Base-by-base conservation (phyloP, 1,139 yeast species). In the Geotrichum citri-aurantii region DNA sequence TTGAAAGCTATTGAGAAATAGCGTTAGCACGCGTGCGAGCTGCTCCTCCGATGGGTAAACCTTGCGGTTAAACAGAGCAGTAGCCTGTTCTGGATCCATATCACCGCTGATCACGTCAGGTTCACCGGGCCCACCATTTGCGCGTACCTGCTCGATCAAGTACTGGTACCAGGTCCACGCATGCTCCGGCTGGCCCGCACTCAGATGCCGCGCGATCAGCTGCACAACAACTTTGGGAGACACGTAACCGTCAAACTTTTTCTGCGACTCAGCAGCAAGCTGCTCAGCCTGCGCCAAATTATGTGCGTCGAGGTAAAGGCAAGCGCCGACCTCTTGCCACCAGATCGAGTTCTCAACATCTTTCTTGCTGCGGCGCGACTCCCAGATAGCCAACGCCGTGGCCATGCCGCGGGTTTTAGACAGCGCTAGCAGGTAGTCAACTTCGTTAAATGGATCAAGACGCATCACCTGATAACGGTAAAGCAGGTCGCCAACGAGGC, bases 371-470 rank as follows among this genome's bases (percentile, higher is more conserved):
- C 54, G 48, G 11, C 76, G 63, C 1, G 69, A 62, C 10, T 64
- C 57, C 76, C 76, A 73, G 23, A 69, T 60, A 26, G 59, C 48
- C 10, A 72, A 55, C 0, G 74, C 76, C 47, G 59, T 57, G 37
- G 53, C 60, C 3, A 46, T 40, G 14, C 49, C 54, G 14, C 58
- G 53, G 8, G 54, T 42, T 19, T 63, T 59, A 10, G 65, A 65
- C 40, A 73, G 53, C 1, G 74, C 61, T 53, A 71, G 72, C 42
- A 73, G 59, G 54, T 68, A 73, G 55, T 70, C 73, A 7, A 71
- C 70, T 57, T 73, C 76, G 55, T 73, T 73, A 56, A 69, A 65
- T 1, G 75, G 74, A 59, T 72, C 76, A 52, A 73, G 63, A 47
- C 76, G 63, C 14, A 69, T 71, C 10, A 59, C 58, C 31, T 65